A percentile compares a stretch with the other conserved stretches of the same genome.
Conservation (phyloP, 805 yeast genomes). For the Lipomyces chichibuensis region DNA sequence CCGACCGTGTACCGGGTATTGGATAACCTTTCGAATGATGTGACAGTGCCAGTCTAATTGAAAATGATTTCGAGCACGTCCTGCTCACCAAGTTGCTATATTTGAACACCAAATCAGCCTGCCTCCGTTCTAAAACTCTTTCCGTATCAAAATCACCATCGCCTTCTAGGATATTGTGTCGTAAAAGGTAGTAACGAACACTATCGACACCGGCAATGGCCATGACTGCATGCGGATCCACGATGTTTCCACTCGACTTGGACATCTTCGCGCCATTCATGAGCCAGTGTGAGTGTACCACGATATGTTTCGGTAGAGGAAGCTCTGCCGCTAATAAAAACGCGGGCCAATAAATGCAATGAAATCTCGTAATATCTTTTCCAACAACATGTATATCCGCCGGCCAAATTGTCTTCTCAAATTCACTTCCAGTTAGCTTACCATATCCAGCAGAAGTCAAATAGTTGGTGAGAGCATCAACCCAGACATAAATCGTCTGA, state of each 20-base stretch:
- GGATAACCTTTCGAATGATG: conserved; percentile 7
- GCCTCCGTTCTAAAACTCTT: conserved; percentile 52
- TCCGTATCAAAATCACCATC: conserved; percentile 80
- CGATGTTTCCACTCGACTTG: conserved; percentile 88
- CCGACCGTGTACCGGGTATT: neutral
- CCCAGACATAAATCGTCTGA: conserved; percentile 93
- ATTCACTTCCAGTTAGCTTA: conserved; percentile 31
- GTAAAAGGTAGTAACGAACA: conserved; percentile 73
- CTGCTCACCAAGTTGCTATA: conserved; percentile 79
- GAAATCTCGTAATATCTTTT: conserved; percentile 87
- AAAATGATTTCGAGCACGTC: conserved; percentile 72
- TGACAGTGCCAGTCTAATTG: conserved; percentile 9
- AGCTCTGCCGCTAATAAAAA: conserved; percentile 81
- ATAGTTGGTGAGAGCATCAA: conserved; percentile 89
- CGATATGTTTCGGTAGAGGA: conserved; percentile 68
- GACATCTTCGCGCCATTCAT: conserved; percentile 91
- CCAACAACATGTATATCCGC: conserved; percentile 81
- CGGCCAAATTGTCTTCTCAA: conserved; percentile 53
- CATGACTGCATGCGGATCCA: conserved; percentile 77
- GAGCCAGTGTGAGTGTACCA: conserved; percentile 95
- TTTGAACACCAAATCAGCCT: conserved; percentile 68
- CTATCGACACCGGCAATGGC: conserved; percentile 63
- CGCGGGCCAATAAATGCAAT: conserved; percentile 92
- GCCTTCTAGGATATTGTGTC: conserved; percentile 69
- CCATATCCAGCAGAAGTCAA: conserved; percentile 72